Evolutionary conservation across 2,329 filamentous ascomycete genomes (phyloP).

Genomic region (Beauveria sp.): DNA sequence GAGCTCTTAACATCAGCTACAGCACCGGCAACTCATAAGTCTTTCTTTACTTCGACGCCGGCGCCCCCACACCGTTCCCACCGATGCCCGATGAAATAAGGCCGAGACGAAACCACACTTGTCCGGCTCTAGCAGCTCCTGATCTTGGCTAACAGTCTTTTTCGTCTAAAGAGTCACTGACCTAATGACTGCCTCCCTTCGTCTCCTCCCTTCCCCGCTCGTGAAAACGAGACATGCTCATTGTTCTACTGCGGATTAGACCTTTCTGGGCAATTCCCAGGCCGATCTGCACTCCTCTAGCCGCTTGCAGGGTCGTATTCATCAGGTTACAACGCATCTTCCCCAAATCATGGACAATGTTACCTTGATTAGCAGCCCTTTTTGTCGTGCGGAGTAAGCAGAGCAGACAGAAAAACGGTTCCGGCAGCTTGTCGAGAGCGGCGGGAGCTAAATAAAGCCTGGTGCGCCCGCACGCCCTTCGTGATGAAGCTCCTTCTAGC

Average conservation of each 20-base stretch:
- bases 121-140: not conserved
- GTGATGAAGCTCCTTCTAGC: not conserved
- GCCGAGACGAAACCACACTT: constrained; percentile 7
- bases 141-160: not conserved
- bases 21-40: not conserved
- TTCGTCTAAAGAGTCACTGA: not conserved
- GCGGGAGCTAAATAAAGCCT: not conserved
- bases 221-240: not conserved
- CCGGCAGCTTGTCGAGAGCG: not conserved
- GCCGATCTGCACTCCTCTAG: not conserved
- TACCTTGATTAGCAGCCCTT: not conserved
- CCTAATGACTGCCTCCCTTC: not conserved
- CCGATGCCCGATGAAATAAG: not conserved
- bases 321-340: not conserved
- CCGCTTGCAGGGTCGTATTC: not conserved
- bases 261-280: not conserved
- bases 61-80: not conserved
- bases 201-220: not conserved
- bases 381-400: not conserved
- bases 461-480: not conserved
- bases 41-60: not conserved
- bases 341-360: not conserved
- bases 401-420: not conserved
- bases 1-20: not conserved
- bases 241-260: not conserved